These are phyloP conservation scores for Trichoderma erinaceum DNA, from an alignment of 495 filamentous ascomycete genomes.

Conservation along the genomic window DNA sequence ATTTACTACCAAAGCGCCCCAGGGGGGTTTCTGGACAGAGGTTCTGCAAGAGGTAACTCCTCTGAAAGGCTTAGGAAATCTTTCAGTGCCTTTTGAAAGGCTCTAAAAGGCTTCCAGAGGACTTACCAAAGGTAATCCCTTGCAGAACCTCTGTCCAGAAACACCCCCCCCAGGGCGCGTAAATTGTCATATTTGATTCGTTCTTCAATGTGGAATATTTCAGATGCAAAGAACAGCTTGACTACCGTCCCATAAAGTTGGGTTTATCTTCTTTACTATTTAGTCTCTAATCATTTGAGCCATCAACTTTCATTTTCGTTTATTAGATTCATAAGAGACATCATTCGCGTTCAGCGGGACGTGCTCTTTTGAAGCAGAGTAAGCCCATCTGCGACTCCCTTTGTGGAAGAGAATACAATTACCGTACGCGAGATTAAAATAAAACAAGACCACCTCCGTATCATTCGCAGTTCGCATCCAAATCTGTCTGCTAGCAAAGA, in stretches of 20 bases:
- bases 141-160: too few species aligned
- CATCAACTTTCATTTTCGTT: background rate
- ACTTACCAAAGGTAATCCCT: too few species aligned
- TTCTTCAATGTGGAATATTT: too few species aligned
- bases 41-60: too few species aligned
- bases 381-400: background rate
- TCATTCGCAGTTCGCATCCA: conserved; percentile 4
- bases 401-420: background rate
- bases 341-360: background rate
- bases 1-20: too few species aligned
- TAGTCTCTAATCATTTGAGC: background rate
- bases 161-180: too few species aligned
- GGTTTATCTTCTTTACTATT: background rate
- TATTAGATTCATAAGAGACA: background rate
- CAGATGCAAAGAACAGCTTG: too few species aligned
- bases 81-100: too few species aligned
- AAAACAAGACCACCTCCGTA: background rate
- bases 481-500: conserved; percentile 5
- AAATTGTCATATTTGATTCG: too few species aligned
- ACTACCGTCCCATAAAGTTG: background rate
- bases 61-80: too few species aligned
- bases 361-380: background rate
- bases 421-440: background rate
- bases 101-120: too few species aligned
- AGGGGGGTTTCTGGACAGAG: too few species aligned